Evolutionary conservation across 2,329 filamentous ascomycete genomes (phyloP).

Genomic region (Biscogniauxia mediterranea): DNA sequence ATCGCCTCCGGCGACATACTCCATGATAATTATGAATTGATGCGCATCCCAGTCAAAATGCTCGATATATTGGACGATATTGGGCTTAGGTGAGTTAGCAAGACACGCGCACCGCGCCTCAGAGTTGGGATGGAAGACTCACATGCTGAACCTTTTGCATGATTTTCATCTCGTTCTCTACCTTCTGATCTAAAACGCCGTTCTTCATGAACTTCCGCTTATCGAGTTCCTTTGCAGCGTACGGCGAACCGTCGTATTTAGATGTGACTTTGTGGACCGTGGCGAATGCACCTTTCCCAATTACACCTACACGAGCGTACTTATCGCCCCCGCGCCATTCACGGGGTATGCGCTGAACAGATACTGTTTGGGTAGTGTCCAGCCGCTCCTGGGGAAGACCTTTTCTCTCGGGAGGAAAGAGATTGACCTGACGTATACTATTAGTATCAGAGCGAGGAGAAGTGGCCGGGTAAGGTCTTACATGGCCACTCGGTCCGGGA

Average conservation of each 20-base stretch:
- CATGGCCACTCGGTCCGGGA: conserved; percentile 48
- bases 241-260: conserved; percentile 78
- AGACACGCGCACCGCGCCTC: background rate
- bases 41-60: conserved; percentile 78
- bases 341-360: conserved; percentile 42
- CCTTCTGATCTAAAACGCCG: conserved; percentile 81
- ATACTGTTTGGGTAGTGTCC: background rate
- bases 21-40: conserved; percentile 97
- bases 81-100: conserved; percentile 52
- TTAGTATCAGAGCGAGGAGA: conserved; percentile 13
- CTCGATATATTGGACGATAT: conserved; percentile 90
- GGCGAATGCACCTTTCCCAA: conserved; percentile 94
- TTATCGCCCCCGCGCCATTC: conserved; percentile 81
- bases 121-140: conserved; percentile 36
- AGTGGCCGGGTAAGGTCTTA: conserved; percentile 25
- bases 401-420: conserved; percentile 25
- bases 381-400: conserved; percentile 25
- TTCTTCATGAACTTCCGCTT: conserved; percentile 94
- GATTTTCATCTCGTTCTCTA: conserved; percentile 96
- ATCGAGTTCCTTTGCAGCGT: conserved; percentile 91
- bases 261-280: conserved; percentile 88
- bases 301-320: conserved; percentile 78
- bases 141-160: conserved; percentile 85
- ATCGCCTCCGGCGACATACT: conserved; percentile 81
- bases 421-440: conserved; percentile 25